Evolutionary conservation across 2,329 filamentous ascomycete genomes (phyloP), one percentile per base, ranked within the genome.

Genomic region (Cladophialophora bantiana): DNA sequence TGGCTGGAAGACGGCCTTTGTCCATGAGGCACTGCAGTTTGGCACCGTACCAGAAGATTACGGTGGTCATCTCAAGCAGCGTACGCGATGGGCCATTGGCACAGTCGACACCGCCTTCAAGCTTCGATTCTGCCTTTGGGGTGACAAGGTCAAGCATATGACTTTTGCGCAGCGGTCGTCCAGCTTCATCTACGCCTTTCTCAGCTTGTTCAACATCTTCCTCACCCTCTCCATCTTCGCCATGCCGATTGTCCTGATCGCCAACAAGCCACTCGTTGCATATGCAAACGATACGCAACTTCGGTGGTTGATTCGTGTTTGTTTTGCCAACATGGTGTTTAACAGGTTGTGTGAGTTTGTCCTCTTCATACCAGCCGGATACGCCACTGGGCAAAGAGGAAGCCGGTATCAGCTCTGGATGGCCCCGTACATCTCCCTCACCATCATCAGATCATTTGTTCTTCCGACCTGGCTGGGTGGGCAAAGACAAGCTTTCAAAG

Each of bases 381-480:
- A 88, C 72, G 83, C 86, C 73, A 85, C 84, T 10, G 86, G 85
- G 3, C 85, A 87, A 74, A 81, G 86, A 62, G 85, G 85, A 45
- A 81, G 82, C 1, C 80, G 85, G 3, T 84, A 84, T 68, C 84
- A 87, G 75, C 78, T 88, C 34, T 89, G 86, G 86, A 88, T 88
- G 86, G 82, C 86, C 6, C 86, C 86, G 0, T 89, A 87, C 75
- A 85, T 87, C 67, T 84, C 85, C 0, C 78, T 87, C 10, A 85
- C 83, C 71, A 83, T 88, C 62, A 76, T 88, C 59, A 85, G 85
- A 2, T 82, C 85, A 1, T 88, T 88, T 72, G 71, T 88, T 13
- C 78, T 88, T 2, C 86, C 86, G 32, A 82, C 74, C 7, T 88
- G 86, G 86, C 82, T 89, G 15, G 87, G 87, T 15, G 87, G 86